Conservation (phyloP, 257 asterid genomes). For the Ballota nigra region DNA sequence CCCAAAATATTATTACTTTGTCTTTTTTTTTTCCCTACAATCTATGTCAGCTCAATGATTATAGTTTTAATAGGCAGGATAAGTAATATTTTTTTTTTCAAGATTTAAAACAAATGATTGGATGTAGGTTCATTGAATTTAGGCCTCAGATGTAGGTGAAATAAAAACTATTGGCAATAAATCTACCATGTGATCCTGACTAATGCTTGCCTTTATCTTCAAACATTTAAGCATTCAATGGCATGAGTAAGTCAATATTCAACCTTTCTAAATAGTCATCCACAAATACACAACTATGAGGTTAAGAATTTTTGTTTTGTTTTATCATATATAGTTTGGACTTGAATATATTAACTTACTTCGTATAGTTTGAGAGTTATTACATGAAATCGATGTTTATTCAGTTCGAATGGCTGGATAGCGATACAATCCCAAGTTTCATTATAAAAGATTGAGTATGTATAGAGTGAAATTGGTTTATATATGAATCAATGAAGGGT, state of each 20-base stretch:
- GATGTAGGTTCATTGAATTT: constrained; percentile 18
- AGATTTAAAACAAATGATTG: neutral
- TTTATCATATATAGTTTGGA: neutral
- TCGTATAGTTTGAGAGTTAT: neutral
- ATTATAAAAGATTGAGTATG: neutral
- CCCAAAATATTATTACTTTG: no score
- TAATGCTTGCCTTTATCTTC: neutral
- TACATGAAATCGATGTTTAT: neutral
- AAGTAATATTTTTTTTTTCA: neutral
- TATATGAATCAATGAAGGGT: no score
- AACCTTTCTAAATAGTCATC: neutral
- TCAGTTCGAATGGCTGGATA: no score
- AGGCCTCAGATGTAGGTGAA: constrained; percentile 6
- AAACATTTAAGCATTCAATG: neutral
- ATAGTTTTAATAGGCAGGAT: no score
- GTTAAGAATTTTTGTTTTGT: neutral
- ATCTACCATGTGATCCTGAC: constrained; percentile 26
- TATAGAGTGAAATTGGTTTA: no score
- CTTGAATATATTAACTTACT: neutral
- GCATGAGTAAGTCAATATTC: neutral
- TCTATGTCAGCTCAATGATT: no score
- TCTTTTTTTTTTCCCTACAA: no score
- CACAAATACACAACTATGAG: neutral
- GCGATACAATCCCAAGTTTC: neutral
- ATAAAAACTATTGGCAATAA: constrained; percentile 15